phyloP scores from a whole-genome alignment of 768 basidiomycete species.

The Agaricus subrufescens region DNA sequence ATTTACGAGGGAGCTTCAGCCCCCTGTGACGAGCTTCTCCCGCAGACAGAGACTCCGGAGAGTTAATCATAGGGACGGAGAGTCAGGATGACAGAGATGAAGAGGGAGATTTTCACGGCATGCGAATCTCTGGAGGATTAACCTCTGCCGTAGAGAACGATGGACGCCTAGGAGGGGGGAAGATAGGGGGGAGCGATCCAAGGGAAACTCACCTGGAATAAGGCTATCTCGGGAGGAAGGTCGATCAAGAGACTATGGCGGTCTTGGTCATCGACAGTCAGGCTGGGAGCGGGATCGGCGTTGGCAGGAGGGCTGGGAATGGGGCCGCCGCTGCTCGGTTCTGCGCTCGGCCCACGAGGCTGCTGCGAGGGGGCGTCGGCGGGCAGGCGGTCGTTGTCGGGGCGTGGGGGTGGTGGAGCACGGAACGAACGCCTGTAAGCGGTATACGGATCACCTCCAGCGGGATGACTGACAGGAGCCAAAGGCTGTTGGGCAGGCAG shows the following conservation, averaged over 20 bases:
- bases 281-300: too few species aligned
- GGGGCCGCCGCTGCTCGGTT: conserved; percentile 3
- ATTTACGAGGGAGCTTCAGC: neutral
- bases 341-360: conserved; percentile 3
- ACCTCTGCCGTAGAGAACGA: conserved; percentile 14
- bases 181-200: conserved; percentile 7
- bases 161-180: conserved; percentile 7
- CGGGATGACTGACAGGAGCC: conserved; percentile 15
- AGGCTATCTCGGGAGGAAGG: conserved; percentile 25
- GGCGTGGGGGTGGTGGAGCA: conserved; percentile 10
- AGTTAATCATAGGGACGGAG: neutral
- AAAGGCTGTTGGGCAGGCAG: conserved; percentile 11
- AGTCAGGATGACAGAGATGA: neutral
- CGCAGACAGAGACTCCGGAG: neutral
- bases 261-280: conserved; percentile 8
- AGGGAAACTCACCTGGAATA: conserved; percentile 28
- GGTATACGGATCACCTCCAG: conserved; percentile 16
- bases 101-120: conserved; percentile 15
- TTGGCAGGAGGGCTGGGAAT: neutral
- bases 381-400: neutral
- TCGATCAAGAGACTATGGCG: conserved; percentile 19
- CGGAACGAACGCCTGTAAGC: conserved; percentile 6
- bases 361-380: neutral
- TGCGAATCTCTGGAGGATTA: conserved; percentile 20
- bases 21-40: neutral